Conservation (phyloP, 2,329 filamentous ascomycete genomes). For the Fusarium robinianum region DNA sequence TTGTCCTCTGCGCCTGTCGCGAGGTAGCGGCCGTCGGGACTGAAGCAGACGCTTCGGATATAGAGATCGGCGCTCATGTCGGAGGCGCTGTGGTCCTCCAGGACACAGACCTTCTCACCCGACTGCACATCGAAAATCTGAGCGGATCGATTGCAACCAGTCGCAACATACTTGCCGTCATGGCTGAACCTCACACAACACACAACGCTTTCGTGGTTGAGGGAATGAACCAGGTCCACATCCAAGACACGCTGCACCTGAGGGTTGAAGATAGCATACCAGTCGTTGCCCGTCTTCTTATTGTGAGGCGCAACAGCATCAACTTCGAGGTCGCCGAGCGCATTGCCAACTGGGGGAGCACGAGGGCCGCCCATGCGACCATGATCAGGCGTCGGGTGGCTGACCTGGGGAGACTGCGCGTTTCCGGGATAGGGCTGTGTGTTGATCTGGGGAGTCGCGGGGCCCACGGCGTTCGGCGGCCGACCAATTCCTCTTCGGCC, state of each 20-base stretch:
- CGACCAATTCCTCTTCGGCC: conserved; percentile 73
- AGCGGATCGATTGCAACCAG: conserved; percentile 97
- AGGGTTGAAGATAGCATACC: conserved; percentile 98
- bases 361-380: conserved; percentile 57
- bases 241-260: conserved; percentile 86
- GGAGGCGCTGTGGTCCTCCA: conserved; percentile 80
- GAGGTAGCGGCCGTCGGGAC: conserved; percentile 89
- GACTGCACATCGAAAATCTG: conserved; percentile 95
- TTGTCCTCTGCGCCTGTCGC: conserved; percentile 98
- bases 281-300: conserved; percentile 88
- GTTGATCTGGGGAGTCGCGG: conserved; percentile 90
- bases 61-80: conserved; percentile 92
- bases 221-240: conserved; percentile 90
- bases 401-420: conserved; percentile 82
- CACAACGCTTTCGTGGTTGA: conserved; percentile 93
- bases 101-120: conserved; percentile 83
- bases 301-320: conserved; percentile 82
- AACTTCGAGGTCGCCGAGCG: conserved; percentile 83
- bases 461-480: conserved; percentile 64
- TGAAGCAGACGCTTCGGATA: conserved; percentile 98
- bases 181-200: conserved; percentile 97
- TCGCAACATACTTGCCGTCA: conserved; percentile 94
- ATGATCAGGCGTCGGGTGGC: conserved; percentile 79
- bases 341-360: conserved; percentile 58
- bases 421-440: conserved; percentile 84